A percentile compares a stretch with the other conserved stretches of the same genome.
Conservation (phyloP, 805 yeast species). For the Hanseniaspora pseudoguilliermondii region DNA sequence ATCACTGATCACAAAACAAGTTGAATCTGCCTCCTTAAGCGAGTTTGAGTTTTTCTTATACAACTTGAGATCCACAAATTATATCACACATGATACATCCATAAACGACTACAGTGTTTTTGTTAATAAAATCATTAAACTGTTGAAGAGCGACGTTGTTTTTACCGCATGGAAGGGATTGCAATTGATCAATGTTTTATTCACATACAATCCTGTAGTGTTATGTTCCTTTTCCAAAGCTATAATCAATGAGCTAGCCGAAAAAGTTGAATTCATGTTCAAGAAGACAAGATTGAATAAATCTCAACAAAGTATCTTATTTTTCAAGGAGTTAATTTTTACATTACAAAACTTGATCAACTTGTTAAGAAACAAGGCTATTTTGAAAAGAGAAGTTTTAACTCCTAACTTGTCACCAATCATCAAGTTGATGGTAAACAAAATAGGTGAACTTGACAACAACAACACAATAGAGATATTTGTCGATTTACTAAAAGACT, state of each 20-base stretch:
- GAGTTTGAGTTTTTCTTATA: conserved; percentile 24
- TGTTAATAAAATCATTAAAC: conserved; percentile 30
- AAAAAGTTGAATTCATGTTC: conserved; percentile 22
- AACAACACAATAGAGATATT: conserved; percentile 17
- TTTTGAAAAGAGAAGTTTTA: conserved; percentile 67
- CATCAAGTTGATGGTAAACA: conserved; percentile 40
- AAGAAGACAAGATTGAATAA: conserved; percentile 19
- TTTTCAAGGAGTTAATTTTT: conserved; percentile 23
- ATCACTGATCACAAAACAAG: conserved; percentile 20
- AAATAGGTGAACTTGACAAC: conserved; percentile 30
- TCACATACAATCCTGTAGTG: conserved; percentile 27
- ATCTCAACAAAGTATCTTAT: conserved; percentile 18
- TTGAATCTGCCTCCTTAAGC: conserved; percentile 22
- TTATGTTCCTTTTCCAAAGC: conserved; percentile 19
- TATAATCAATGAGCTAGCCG: conserved; percentile 12
- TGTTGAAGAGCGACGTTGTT: conserved; percentile 26
- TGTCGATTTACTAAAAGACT: conserved; percentile 33
- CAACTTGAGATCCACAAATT: conserved; percentile 20
- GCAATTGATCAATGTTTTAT: conserved; percentile 37
- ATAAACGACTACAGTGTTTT: conserved; percentile 25
- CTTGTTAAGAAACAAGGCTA: conserved; percentile 63
- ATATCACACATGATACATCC: conserved; percentile 23
- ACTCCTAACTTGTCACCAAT: conserved; percentile 62
- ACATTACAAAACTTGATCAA: conserved; percentile 25
- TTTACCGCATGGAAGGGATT: conserved; percentile 48